phyloP scores from a whole-genome alignment of 768 basidiomycete species.

The Pleurotus salmoneostramineus region DNA sequence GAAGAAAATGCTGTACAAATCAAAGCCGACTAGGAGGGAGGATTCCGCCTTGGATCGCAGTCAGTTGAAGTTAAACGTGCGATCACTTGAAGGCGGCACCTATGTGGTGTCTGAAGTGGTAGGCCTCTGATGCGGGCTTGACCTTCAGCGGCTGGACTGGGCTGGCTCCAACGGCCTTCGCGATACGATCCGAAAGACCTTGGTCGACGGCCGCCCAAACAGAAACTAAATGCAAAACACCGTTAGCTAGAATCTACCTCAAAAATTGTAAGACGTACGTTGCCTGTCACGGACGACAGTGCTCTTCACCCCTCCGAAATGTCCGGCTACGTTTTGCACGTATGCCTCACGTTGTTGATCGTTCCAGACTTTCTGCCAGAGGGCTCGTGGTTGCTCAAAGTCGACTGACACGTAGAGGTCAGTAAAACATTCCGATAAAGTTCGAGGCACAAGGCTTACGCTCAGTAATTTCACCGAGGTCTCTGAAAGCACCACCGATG shows the following conservation, averaged over 20 bases:
- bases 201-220: conserved; percentile 82
- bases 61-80: background rate
- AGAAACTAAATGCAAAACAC: conserved; percentile 20
- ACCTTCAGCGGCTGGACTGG: conserved; percentile 56
- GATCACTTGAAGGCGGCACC: conserved; percentile 17
- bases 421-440: background rate
- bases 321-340: conserved; percentile 62
- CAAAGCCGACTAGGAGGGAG: background rate
- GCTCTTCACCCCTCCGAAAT: conserved; percentile 61
- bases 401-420: conserved; percentile 45
- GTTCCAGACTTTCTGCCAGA: conserved; percentile 67
- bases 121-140: conserved; percentile 55
- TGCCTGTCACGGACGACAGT: conserved; percentile 56
- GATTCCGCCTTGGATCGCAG: background rate
- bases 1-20: background rate
- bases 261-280: conserved; percentile 39
- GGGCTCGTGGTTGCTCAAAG: conserved; percentile 77
- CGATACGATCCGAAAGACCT: conserved; percentile 70
- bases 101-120: conserved; percentile 45
- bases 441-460: conserved; percentile 41
- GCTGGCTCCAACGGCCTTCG: conserved; percentile 63
- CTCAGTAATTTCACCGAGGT: conserved; percentile 75
- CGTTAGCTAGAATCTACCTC: no score
- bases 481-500: conserved; percentile 62
- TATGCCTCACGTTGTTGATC: conserved; percentile 57